phyloP scores from a whole-genome alignment of 106 monocot species.

The Dendrobium huoshanense region DNA sequence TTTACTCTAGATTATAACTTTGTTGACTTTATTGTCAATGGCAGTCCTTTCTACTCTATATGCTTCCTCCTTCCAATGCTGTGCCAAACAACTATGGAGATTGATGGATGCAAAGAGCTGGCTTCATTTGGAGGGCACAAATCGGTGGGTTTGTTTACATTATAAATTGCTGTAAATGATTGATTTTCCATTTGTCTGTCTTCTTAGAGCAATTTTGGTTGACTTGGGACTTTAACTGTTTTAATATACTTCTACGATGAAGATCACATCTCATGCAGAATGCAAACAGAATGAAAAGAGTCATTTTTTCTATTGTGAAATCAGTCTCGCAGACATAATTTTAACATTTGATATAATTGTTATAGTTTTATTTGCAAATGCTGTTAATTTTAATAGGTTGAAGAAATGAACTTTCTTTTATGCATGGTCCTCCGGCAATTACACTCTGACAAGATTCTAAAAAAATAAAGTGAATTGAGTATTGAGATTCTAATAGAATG shows the following conservation, averaged over 20 bases:
- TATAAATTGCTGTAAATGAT: neutral
- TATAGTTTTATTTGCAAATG: no score
- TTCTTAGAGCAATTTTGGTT: neutral
- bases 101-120: slow-evolving; percentile 62
- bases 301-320: no score
- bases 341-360: no score
- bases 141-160: slow-evolving; percentile 36
- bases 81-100: slow-evolving; percentile 81
- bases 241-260: no score
- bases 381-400: no score
- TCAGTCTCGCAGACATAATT: no score
- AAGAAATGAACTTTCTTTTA: neutral
- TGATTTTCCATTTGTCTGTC: neutral
- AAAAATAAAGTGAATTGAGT: no score
- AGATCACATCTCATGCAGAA: no score
- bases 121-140: slow-evolving; percentile 69
- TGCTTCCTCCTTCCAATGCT: slow-evolving; percentile 96
- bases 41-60: slow-evolving; percentile 77
- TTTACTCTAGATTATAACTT: neutral
- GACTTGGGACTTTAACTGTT: no score
- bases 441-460: neutral
- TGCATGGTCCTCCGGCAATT: neutral
- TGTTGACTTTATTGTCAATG: slow-evolving; percentile 7
- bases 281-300: no score
- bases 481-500: no score